Conservation (phyloP, 2,329 filamentous ascomycete species). For the Phialocephala sp. region DNA sequence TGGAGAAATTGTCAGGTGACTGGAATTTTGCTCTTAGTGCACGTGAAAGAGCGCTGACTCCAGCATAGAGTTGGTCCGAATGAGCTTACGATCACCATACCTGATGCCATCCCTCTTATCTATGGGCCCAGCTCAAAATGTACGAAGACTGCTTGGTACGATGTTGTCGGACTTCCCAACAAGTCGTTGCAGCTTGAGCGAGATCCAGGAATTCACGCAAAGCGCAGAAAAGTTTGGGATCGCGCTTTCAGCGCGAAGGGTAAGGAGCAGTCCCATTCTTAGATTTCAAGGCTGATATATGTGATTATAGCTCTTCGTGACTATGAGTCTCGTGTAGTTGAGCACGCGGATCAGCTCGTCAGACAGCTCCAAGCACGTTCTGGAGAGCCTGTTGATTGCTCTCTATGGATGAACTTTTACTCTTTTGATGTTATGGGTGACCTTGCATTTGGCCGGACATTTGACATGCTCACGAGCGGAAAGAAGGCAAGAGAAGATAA, state of each 20-base stretch:
- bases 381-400: conserved; percentile 30
- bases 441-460: conserved; percentile 34
- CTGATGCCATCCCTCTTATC: conserved; percentile 16
- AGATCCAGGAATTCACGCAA: conserved; percentile 30
- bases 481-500: conserved; percentile 3
- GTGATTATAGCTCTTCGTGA: conserved; percentile 28
- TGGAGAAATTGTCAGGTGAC: conserved; percentile 34
- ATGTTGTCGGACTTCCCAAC: conserved; percentile 23
- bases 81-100: conserved; percentile 9
- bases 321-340: conserved; percentile 32
- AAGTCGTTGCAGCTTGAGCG: conserved; percentile 27
- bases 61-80: conserved; percentile 9
- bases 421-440: conserved; percentile 39
- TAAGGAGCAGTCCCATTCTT: background rate
- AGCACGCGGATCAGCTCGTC: conserved; percentile 26
- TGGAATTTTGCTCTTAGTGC: background rate
- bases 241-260: conserved; percentile 32
- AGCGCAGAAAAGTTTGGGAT: conserved; percentile 36
- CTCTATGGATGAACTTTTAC: conserved; percentile 33
- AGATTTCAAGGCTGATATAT: background rate
- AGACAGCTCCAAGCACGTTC: conserved; percentile 19
- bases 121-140: conserved; percentile 30
- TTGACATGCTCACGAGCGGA: conserved; percentile 31
- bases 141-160: conserved; percentile 34
- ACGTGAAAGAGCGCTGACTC: background rate